These are phyloP conservation scores for Parsonsia alboflavescens DNA, from an alignment of 257 asterid genomes.

Conservation along the genomic window DNA sequence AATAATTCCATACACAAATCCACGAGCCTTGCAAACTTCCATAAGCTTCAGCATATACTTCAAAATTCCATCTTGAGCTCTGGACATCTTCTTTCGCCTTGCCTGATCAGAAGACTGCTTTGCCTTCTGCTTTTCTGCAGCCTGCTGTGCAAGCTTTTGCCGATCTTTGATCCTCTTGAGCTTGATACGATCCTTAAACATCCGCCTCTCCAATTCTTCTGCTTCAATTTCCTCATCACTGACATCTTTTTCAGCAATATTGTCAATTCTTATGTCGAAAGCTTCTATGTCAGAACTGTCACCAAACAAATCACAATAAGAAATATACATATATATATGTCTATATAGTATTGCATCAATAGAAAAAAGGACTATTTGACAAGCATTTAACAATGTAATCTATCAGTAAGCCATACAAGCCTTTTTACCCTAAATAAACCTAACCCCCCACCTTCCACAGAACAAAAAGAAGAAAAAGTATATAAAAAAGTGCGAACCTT, in stretches of 20 bases:
- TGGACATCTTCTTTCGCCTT: slow-evolving; percentile 61
- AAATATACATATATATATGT: neutral
- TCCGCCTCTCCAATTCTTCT: slow-evolving; percentile 56
- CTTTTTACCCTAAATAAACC: neutral
- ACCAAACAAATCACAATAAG: slow-evolving; percentile 11
- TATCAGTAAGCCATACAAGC: neutral
- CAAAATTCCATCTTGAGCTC: slow-evolving; percentile 73
- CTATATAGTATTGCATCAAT: neutral
- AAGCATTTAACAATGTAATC: neutral
- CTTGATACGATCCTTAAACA: slow-evolving; percentile 70
- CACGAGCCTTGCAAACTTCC: slow-evolving; percentile 77
- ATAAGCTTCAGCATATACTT: slow-evolving; percentile 70
- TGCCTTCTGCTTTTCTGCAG: slow-evolving; percentile 49
- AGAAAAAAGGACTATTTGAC: neutral
- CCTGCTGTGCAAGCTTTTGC: slow-evolving; percentile 49
- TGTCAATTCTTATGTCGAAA: slow-evolving; percentile 44
- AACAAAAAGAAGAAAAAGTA: neutral
- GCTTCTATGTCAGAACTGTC: slow-evolving; percentile 62
- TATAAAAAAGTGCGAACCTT: no score
- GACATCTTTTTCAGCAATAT: slow-evolving; percentile 56
- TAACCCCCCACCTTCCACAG: neutral
- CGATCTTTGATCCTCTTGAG: slow-evolving; percentile 62
- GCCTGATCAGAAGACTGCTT: slow-evolving; percentile 58
- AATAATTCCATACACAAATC: slow-evolving; percentile 67
- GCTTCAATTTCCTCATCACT: slow-evolving; percentile 71